Percentiles rank a stretch among this genome's conserved stretches.
These are phyloP conservation scores for Toxicodendron radicans DNA, from an alignment of 345 rosid genomes.

Conservation along the genomic window DNA sequence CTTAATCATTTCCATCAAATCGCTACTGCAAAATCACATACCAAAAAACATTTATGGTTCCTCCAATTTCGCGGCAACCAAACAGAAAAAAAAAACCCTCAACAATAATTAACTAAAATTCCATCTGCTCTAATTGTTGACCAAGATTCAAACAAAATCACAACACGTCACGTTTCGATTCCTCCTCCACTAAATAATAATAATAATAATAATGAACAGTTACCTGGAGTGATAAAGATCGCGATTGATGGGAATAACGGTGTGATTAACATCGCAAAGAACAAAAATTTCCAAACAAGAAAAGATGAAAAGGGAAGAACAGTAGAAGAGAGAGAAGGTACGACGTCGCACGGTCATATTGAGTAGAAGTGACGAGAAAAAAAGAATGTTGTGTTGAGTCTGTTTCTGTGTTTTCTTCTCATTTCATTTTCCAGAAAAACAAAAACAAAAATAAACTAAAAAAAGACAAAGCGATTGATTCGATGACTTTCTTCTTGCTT, in stretches of 20 bases:
- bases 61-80: not conserved
- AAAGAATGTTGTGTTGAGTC: not conserved
- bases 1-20: constrained; percentile 61
- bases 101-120: not conserved
- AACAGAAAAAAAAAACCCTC: not conserved
- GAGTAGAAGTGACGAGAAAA: not conserved
- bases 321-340: constrained; percentile 20
- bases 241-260: constrained; percentile 64
- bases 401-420: constrained; percentile 15
- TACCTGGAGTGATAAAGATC: constrained; percentile 88
- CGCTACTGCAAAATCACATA: constrained; percentile 44
- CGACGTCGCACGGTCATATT: constrained; percentile 14
- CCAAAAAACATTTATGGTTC: not conserved
- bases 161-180: not conserved
- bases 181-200: not conserved
- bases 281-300: constrained; percentile 21
- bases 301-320: constrained; percentile 18
- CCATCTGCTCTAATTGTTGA: not conserved
- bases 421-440: constrained; percentile 20
- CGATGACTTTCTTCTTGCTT: not conserved
- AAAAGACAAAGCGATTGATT: not conserved
- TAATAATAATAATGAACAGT: not conserved
- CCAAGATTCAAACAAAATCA: not conserved
- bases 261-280: constrained; percentile 27
- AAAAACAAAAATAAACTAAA: not conserved